These are phyloP conservation scores for Aureobasidium namibiae DNA, from an alignment of 2,329 filamentous ascomycete genomes.

Conservation along the genomic window DNA sequence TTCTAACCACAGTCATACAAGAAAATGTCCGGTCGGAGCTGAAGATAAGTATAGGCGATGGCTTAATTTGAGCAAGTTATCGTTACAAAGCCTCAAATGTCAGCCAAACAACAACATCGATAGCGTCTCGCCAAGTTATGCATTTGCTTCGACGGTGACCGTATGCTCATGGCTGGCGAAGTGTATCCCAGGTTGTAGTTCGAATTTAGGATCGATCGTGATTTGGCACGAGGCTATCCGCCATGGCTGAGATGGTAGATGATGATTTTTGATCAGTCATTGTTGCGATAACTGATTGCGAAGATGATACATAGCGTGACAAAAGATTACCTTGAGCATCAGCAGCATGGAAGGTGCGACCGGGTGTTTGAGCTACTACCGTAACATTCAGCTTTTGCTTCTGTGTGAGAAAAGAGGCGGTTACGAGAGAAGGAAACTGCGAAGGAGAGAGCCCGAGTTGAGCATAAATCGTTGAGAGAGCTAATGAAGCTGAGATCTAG, in stretches of 20 bases:
- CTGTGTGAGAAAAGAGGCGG: not conserved
- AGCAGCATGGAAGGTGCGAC: not conserved
- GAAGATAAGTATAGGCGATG: not conserved
- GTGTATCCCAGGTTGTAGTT: not conserved
- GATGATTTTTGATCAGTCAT: not conserved
- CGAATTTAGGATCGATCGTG: not conserved
- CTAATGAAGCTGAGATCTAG: not conserved
- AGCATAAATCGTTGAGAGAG: not conserved
- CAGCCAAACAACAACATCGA: not conserved
- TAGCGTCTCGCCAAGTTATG: no score
- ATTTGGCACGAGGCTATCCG: no score
- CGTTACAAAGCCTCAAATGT: not conserved
- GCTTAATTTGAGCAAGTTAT: not conserved
- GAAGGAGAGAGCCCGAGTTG: not conserved
- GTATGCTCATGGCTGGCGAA: not conserved
- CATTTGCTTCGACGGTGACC: not conserved
- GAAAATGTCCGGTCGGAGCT: not conserved
- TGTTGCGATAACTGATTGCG: not conserved
- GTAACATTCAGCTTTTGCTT: not conserved
- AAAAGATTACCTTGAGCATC: not conserved
- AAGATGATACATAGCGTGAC: not conserved
- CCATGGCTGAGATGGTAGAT: not conserved
- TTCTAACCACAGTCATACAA: not conserved
- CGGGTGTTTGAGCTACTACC: not conserved
- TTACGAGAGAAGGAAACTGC: not conserved